These are phyloP conservation scores for Amylostereum areolatum DNA, from an alignment of 1,284 basidiomycete species.

Conservation along the genomic window DNA sequence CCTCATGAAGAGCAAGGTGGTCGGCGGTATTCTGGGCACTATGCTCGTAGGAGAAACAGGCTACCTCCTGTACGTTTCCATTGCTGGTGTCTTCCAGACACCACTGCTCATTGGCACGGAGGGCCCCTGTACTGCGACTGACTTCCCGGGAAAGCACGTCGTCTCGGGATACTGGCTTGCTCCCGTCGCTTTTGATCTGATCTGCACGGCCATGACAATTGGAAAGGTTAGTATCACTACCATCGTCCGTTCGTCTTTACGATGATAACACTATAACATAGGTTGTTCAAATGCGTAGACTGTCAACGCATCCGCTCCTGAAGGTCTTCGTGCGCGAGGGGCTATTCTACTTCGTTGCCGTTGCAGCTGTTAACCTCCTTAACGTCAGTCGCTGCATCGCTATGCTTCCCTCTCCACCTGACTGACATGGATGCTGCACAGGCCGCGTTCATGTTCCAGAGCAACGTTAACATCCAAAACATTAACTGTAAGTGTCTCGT, in stretches of 20 bases:
- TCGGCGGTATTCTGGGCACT: conserved; percentile 1
- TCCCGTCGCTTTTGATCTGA: conserved; percentile 9
- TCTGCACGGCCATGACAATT: conserved; percentile 7
- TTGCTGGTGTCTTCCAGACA: conserved; percentile 5
- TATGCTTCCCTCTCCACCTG: not conserved
- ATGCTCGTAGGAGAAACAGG: conserved; percentile 7
- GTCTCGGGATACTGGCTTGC: conserved; percentile 10
- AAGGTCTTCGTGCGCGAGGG: not conserved
- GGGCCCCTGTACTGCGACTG: conserved; percentile 9
- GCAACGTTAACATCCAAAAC: not conserved
- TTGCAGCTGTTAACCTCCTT: not conserved
- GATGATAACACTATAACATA: not conserved
- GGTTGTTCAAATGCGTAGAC: not conserved
- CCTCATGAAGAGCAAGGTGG: not conserved
- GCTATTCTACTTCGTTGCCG: not conserved
- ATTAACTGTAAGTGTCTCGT: too few species aligned
- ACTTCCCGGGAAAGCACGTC: conserved; percentile 8
- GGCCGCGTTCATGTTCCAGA: not conserved
- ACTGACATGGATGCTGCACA: not conserved
- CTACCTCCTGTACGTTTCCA: conserved; percentile 9
- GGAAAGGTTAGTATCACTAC: conserved; percentile 3
- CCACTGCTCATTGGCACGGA: conserved; percentile 3
- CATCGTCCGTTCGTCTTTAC: not conserved
- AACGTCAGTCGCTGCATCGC: not conserved
- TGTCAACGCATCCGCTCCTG: not conserved